Conservation (phyloP, 148 eudicot genomes). For the Nepenthes gracilis region DNA sequence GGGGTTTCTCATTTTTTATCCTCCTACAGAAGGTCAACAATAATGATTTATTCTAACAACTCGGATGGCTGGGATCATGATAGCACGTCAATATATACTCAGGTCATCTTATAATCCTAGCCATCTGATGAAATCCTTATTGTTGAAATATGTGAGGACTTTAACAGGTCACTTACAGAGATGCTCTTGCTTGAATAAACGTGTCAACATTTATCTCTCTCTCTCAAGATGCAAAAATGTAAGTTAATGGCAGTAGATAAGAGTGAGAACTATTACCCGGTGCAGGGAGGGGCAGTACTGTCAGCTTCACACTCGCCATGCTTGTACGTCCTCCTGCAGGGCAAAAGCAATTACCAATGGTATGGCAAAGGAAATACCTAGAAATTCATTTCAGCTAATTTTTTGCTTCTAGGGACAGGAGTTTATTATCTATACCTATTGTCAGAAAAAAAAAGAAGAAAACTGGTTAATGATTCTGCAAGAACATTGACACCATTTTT, state of each 20-base stretch:
- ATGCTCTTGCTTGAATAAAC: too few species aligned
- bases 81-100: not conserved
- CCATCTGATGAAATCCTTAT: too few species aligned
- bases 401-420: not conserved
- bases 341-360: not conserved
- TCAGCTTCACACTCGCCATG: constrained; percentile 49
- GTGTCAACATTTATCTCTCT: too few species aligned
- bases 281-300: constrained; percentile 82
- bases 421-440: not conserved
- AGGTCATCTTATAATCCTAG: not conserved
- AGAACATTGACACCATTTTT: too few species aligned
- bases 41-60: too few species aligned
- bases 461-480: too few species aligned
- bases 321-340: constrained; percentile 67
- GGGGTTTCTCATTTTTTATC: too few species aligned
- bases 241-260: not conserved
- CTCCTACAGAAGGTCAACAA: too few species aligned
- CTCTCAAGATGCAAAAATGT: too few species aligned
- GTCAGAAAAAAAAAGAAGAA: too few species aligned
- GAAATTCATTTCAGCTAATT: not conserved
- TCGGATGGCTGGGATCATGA: not conserved
- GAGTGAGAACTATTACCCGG: constrained; percentile 42
- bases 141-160: too few species aligned
- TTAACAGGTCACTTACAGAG: too few species aligned
- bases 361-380: not conserved